A percentile compares a stretch with the other conserved stretches of the same genome.
Evolutionary conservation across 2,329 filamentous ascomycete species (phyloP).

Genomic region (Colletotrichum camelliae): DNA sequence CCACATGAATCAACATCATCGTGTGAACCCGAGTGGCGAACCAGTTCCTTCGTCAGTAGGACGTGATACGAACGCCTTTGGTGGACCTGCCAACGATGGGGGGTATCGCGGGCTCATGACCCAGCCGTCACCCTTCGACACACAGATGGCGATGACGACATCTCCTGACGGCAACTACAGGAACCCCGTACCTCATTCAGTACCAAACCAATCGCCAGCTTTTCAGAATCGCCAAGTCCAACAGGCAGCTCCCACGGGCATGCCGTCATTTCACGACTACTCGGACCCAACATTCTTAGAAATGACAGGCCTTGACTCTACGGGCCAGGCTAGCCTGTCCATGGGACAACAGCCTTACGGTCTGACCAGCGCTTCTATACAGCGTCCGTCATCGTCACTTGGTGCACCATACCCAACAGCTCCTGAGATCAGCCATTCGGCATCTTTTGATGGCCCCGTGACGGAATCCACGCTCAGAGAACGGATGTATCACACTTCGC

Average conservation of each 20-base stretch:
- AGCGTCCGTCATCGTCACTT: background rate
- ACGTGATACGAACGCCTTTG: background rate
- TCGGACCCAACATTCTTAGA: constrained; percentile 13
- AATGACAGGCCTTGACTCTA: background rate
- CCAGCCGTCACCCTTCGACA: background rate
- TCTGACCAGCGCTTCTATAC: background rate
- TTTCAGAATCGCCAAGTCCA: constrained; percentile 1
- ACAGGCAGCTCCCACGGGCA: background rate
- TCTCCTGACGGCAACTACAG: background rate
- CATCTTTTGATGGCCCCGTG: background rate
- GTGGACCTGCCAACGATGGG: background rate
- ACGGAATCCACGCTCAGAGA: background rate
- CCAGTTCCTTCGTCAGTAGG: background rate
- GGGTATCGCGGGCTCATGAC: background rate
- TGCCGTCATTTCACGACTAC: constrained; percentile 8
- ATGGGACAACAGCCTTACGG: background rate
- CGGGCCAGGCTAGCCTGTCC: background rate
- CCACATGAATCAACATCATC: constrained; percentile 17
- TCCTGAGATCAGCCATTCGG: background rate
- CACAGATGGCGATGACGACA: background rate
- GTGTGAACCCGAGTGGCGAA: background rate
- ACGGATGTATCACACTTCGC: constrained; percentile 4
- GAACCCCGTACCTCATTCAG: background rate
- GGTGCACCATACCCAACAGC: background rate
- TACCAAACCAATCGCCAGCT: background rate